phyloP scores from a whole-genome alignment of 345 rosid species.

The Dimocarpus longan region DNA sequence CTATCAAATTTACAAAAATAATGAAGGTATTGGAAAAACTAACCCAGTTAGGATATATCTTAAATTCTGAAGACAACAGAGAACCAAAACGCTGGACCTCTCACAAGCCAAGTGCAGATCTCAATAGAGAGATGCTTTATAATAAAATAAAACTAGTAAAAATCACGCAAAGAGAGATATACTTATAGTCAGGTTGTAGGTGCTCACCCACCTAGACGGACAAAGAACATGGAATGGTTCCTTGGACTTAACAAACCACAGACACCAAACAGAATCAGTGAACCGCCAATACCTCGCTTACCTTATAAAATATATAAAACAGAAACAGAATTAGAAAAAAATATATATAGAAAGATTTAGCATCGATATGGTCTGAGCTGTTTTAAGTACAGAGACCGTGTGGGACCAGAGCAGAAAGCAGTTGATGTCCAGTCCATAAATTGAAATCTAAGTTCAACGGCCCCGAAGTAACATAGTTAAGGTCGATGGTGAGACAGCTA shows the following conservation, averaged over 20 bases:
- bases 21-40: neutral
- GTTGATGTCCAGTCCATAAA: too few species aligned
- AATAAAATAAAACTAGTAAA: neutral
- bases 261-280: conserved; percentile 15
- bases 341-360: neutral
- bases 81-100: conserved; percentile 9
- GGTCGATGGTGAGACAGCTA: too few species aligned
- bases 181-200: neutral
- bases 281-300: neutral
- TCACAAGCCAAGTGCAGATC: conserved; percentile 17
- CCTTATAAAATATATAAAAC: neutral
- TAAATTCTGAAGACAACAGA: conserved; percentile 20
- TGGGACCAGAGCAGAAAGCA: neutral
- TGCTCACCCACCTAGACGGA: conserved; percentile 36
- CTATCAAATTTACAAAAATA: neutral
- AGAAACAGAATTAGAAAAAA: neutral
- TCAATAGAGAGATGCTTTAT: conserved; percentile 11
- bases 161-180: conserved; percentile 16
- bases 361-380: neutral
- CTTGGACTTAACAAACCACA: conserved; percentile 19
- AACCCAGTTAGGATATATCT: neutral
- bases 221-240: conserved; percentile 36
- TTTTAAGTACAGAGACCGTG: neutral
- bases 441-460: too few species aligned
- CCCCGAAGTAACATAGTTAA: too few species aligned